phyloP scores from a whole-genome alignment of 2,329 filamentous ascomycete genomes.

The Gliomastix tumulicola region DNA sequence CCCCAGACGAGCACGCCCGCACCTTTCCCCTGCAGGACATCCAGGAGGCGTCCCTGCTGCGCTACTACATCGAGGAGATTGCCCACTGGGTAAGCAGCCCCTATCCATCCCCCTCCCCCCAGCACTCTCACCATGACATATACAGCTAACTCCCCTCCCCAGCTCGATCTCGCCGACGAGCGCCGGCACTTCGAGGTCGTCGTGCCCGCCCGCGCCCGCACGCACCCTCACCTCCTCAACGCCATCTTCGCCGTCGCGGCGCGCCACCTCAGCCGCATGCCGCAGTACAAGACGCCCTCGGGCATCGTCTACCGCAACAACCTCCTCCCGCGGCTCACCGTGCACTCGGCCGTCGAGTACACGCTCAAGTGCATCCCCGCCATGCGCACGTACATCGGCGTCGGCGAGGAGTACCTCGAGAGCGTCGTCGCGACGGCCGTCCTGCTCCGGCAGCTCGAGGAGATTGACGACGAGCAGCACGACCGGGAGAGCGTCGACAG shows the following conservation, averaged over 20 bases:
- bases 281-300: conserved; percentile 24
- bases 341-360: conserved; percentile 30
- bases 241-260: conserved; percentile 32
- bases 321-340: conserved; percentile 22
- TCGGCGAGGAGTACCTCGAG: conserved; percentile 29
- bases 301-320: conserved; percentile 30
- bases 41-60: conserved; percentile 27
- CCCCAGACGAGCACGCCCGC: conserved; percentile 4
- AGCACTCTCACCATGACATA: background rate
- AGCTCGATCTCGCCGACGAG: conserved; percentile 33
- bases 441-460: conserved; percentile 30
- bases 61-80: conserved; percentile 30
- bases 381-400: conserved; percentile 25
- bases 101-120: too few relatives aligned
- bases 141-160: conserved; percentile 2
- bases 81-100: conserved; percentile 25
- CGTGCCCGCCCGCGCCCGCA: conserved; percentile 23
- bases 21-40: conserved; percentile 22
- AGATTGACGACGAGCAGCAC: conserved; percentile 31
- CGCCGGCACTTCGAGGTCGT: conserved; percentile 29
- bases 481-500: conserved; percentile 10
- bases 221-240: conserved; percentile 28
- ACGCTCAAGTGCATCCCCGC: conserved; percentile 31
- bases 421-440: conserved; percentile 32
- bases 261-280: conserved; percentile 27